Evolutionary conservation across 257 asterid genomes (phyloP), one percentile per base, ranked within the genome.

Genomic region (Thymus mandschuricus): DNA sequence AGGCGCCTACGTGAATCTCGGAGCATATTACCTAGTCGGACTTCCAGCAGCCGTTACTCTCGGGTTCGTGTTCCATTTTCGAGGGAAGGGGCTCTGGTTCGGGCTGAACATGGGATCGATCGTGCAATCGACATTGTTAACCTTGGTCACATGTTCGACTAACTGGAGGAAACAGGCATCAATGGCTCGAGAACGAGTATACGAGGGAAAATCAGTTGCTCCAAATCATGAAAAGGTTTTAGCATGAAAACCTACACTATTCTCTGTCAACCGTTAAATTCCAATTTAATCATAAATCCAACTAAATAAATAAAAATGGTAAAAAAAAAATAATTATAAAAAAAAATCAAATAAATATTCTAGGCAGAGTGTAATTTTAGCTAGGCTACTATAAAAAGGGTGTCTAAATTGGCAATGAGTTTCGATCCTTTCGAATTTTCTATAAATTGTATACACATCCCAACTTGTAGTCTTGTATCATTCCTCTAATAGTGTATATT

Each of bases 1-100:
- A 2, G 96, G 92, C 10, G 96, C 92, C 7, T 88, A 84, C 12
- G 86, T 88, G 51, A 86, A 88, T 68, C 84, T 88, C 0, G 87
- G 85, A 3, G 81, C 89, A 10, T 88, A 64, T 65, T 86, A 86
- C 74, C 59, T 88, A 0, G 84, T 83, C 7, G 96, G 86, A 27
- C 69, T 88, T 5, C 96, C 96, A 0, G 71, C 70, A 21, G 84
- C 92, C 0, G 10, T 75, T 2, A 50, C 81, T 27, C 70, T 84
- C 3, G 92, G 92, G 1, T 86, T 88, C 51, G 78, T 51, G 10
- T 60, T 83, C 9, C 84, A 64, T 64, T 77, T 74, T 35, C 52
- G 72, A 38, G 92, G 92, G 30, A 76, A 61, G 73, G 92, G 90
- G 1, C 90, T 88, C 13, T 88, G 96, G 90, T 60, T 83, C 8